phyloP scores from a whole-genome alignment of 2,329 filamentous ascomycete genomes.

The Ophiobolus disseminans region DNA sequence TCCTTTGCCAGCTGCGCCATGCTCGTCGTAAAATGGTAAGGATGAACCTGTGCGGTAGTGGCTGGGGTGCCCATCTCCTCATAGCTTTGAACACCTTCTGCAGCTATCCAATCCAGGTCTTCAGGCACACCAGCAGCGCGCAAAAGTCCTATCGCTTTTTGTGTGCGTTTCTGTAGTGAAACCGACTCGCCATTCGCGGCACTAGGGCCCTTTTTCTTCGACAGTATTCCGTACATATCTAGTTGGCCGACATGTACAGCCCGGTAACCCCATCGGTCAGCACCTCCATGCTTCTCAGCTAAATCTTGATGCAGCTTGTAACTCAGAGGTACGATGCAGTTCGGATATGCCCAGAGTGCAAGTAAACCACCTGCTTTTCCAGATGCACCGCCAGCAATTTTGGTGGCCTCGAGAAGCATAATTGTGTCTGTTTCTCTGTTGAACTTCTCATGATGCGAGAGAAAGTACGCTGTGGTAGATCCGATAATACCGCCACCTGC shows the following conservation, averaged over 20 bases:
- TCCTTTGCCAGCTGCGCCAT: conserved; percentile 79
- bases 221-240: conserved; percentile 56
- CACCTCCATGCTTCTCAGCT: conserved; percentile 81
- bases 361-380: conserved; percentile 94
- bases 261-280: conserved; percentile 84
- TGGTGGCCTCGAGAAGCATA: conserved; percentile 84
- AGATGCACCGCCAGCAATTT: conserved; percentile 88
- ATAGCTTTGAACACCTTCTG: conserved; percentile 71
- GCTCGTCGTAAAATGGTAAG: conserved; percentile 84
- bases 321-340: conserved; percentile 81
- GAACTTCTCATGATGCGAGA: conserved; percentile 85
- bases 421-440: conserved; percentile 77
- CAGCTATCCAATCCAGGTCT: conserved; percentile 85
- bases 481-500: conserved; percentile 92
- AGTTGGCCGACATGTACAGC: conserved; percentile 75
- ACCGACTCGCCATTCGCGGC: conserved; percentile 51
- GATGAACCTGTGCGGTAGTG: conserved; percentile 93
- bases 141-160: conserved; percentile 58
- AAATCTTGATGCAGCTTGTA: conserved; percentile 84
- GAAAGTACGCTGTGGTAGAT: conserved; percentile 86
- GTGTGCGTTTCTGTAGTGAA: conserved; percentile 63
- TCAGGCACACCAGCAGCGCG: conserved; percentile 70
- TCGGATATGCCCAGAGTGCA: conserved; percentile 89
- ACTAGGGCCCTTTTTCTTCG: conserved; percentile 36
- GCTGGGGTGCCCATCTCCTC: conserved; percentile 81